phyloP scores from a whole-genome alignment of 371 early-diverging fungal genomes.

The Rhizopus stolonifer region DNA sequence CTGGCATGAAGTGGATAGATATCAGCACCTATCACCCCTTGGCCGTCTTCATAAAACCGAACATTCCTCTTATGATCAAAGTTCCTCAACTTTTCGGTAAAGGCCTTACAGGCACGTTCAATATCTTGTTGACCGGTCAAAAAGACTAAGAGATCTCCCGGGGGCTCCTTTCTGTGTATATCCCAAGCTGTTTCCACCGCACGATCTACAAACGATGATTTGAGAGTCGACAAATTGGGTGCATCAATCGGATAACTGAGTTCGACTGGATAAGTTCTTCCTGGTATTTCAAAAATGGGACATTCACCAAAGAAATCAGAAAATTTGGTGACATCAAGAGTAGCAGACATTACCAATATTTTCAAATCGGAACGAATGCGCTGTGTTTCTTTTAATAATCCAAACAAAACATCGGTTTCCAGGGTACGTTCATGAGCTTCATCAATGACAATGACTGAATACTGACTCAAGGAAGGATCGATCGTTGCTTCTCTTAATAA shows the following conservation, averaged over 20 bases:
- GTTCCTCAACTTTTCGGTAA: slow-evolving; percentile 32
- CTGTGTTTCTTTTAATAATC: slow-evolving; percentile 60
- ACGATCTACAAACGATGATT: slow-evolving; percentile 66
- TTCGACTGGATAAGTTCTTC: slow-evolving; percentile 78
- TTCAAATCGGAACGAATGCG: slow-evolving; percentile 58
- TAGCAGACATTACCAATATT: slow-evolving; percentile 84
- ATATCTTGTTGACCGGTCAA: slow-evolving; percentile 93
- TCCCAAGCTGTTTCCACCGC: slow-evolving; percentile 78
- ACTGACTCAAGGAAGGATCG: slow-evolving; percentile 61
- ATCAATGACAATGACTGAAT: slow-evolving; percentile 82
- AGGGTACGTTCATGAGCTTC: slow-evolving; percentile 96
- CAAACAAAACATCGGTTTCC: slow-evolving; percentile 93
- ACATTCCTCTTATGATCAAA: slow-evolving; percentile 38
- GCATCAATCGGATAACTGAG: slow-evolving; percentile 57
- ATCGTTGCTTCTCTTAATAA: slow-evolving; percentile 76
- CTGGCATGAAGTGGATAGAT: slow-evolving; percentile 92
- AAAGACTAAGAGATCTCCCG: slow-evolving; percentile 86
- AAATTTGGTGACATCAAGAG: slow-evolving; percentile 73
- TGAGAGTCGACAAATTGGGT: slow-evolving; percentile 56
- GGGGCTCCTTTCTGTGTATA: slow-evolving; percentile 70
- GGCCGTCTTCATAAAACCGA: slow-evolving; percentile 48
- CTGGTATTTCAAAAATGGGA: slow-evolving; percentile 84
- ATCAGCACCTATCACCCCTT: slow-evolving; percentile 49
- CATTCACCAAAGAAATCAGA: slow-evolving; percentile 74
- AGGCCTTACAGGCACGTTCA: slow-evolving; percentile 65